Evolutionary conservation across 2,329 filamentous ascomycete genomes (phyloP), one percentile per base, ranked within the genome.

Genomic region (Exophiala phaeomuriformis): DNA sequence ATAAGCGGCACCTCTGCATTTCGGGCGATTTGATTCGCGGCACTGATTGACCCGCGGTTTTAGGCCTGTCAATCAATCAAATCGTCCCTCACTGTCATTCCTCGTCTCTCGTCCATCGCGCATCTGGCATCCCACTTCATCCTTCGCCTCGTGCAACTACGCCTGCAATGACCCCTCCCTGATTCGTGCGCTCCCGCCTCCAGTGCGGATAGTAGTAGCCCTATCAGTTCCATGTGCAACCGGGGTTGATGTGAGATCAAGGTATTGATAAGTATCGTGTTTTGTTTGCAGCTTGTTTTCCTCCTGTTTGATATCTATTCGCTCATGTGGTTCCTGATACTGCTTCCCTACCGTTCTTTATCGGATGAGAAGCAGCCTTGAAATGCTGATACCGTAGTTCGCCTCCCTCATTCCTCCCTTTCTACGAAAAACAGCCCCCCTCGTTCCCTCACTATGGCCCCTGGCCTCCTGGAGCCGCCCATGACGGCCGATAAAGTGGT

Each of bases 391-490:
- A 8, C 40, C 40, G 45, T 51, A 56, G 57, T 47, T 40, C 32
- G 28, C 35, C 10, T 36, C 28, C 4, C 36, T 9, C 36, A 19
- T 31, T 49, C 47, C n/a, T 46, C 19, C 30, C 10, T 9, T 42
- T 35, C 35, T 47, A 28, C 27, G 30, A 33, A 1, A 4, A 39
- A 47, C 40, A 27, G 27, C 8, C n/a, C 30, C 6, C 19, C 31
- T 42, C 36, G 19, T 32, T 30, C 41, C 37, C 19, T 33, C 45
- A 49, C 36, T 6, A 84, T 84, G 81, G 79, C 80, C 50, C 80
- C 81, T 36, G 79, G 78, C 45, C 69, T 80, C 47, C 67, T 80
- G 9, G 64, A 65, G 49, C 67, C 70, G 29, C 75, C 76, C 9
- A 76, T 75, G 37, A 67, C 73, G 2, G 62, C 67, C 27, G 68